phyloP scores from a whole-genome alignment of 2,329 filamentous ascomycete species.

The Fusarium sp. region DNA sequence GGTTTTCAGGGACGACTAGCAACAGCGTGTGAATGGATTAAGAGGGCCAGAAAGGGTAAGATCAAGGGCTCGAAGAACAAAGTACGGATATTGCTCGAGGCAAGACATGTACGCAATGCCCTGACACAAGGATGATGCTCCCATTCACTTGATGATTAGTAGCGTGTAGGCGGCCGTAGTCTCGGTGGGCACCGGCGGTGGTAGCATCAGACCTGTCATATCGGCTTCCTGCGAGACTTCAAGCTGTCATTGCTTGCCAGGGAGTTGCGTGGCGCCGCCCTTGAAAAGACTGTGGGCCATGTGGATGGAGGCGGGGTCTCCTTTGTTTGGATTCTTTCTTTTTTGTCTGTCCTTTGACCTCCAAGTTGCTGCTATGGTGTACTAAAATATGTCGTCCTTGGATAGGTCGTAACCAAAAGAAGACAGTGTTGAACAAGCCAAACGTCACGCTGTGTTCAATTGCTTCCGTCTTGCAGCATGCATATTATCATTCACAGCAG shows the following conservation, averaged over 20 bases:
- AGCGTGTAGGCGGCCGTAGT: conserved; percentile 42
- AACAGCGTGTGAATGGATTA: conserved; percentile 30
- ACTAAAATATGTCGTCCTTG: conserved; percentile 5
- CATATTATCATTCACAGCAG: background rate
- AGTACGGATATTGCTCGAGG: conserved; percentile 27
- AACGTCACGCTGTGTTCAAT: background rate
- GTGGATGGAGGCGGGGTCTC: conserved; percentile 35
- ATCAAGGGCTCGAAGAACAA: conserved; percentile 38
- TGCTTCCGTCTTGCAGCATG: background rate
- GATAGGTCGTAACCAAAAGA: background rate
- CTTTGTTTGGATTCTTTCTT: conserved; percentile 15
- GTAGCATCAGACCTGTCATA: conserved; percentile 51
- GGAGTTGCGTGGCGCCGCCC: conserved; percentile 41
- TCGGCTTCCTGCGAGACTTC: conserved; percentile 47
- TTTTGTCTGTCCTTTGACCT: conserved; percentile 10
- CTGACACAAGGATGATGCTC: conserved; percentile 35
- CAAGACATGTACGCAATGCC: conserved; percentile 32
- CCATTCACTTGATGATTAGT: conserved; percentile 43
- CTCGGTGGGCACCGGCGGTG: conserved; percentile 40
- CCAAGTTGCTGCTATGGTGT: background rate
- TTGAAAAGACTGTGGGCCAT: conserved; percentile 37
- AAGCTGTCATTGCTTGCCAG: conserved; percentile 41
- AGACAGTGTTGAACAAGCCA: background rate
- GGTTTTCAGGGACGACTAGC: conserved; percentile 41
- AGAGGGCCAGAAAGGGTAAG: conserved; percentile 34